Base-by-base conservation (phyloP, 2,329 filamentous ascomycete genomes). In the Aspergillus ustus region DNA sequence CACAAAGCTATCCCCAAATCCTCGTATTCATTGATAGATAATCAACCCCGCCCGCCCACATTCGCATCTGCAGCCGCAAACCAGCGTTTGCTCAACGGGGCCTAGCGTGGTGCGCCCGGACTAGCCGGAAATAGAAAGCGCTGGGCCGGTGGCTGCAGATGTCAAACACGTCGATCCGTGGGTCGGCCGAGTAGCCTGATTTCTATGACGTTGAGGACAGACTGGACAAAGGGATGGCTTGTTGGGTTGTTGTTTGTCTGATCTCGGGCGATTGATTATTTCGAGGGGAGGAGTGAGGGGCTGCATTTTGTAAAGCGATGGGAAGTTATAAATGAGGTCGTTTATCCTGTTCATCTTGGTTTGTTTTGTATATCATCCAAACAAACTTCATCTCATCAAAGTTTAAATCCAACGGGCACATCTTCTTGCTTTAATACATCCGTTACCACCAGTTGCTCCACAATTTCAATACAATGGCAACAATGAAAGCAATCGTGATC, bases 401-500 rank as follows among this genome's bases (percentile, higher is more conserved):
- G 25, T 25, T 2, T 25, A n/a, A n/a, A n/a, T n/a, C n/a, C n/a
- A n/a, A n/a, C n/a, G n/a, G n/a, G n/a, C n/a, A 25, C 25, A 25
- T 25, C 25, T 25, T 25, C 25, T 25, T 25, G 25, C 25, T 25
- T 25, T 25, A 5, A 5, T 25, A 25, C 25, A 4, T 25, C 25
- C 25, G 25, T 25, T 25, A 25, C 6, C 25, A 25, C 25, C 3
- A 25, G 6, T 25, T 25, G 4, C 25, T 25, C 25, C 6, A 3
- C 25, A 25, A 40, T 40, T 40, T 11, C 34, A 40, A 40, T 11
- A 13, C 34, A 13, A 40, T 40, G 34, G 5, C 34, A 40, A 40
- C 34, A 15, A 57, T 62, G 60, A 62, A 57, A 43, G 52, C 60
- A 2, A 53, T 59, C 46, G n/a, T 59, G 4, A 59, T 59, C 31